Base-by-base conservation (phyloP, 2,329 filamentous ascomycete genomes). In the Graphilbum sp. region DNA sequence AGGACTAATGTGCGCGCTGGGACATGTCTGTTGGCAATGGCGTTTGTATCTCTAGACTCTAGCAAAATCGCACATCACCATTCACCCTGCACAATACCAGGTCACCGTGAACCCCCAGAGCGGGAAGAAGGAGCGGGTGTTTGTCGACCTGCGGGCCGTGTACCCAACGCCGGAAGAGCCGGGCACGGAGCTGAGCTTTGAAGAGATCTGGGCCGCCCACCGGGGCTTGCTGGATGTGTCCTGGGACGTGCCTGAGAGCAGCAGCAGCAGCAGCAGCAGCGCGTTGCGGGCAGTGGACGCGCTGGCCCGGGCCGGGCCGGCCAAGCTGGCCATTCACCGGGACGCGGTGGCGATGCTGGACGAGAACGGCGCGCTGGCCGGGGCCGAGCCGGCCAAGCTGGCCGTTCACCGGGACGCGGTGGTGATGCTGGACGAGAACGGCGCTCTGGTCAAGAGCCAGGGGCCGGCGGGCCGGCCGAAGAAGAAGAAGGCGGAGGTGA, bases 81-180 rank as follows among this genome's bases (percentile, higher is more conserved):
- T 80, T 69, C 60, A 79, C 63, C 70, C 80, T 62, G 68, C 68
- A 27, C 67, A 76, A 52, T 73, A 82, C 56, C 84, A 90, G 64
- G 75, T 86, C 58, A 80, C 80, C 42, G 62, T 85, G 48, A 92
- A 96, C 52, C 75, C 83, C 30, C 74, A 75, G 55, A 92, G 73
- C 38, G 86, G 87, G 41, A 84, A 80, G 59, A 73, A 74, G 50
- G 88, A 96, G 57, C 75, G 81, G 45, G 80, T 95, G 23, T 88
- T 83, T 59, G 86, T 93, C 53, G 77, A 93, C 51, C 66, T 96
- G 37, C 76, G 86, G 54, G 75, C 77, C 24, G 69, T 96, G 25
- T 96, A 96, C 51, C 87, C 86, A 9, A 78, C 79, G 30, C 72
- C 74, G 18, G 71, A 79, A 34, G 70, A 81, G 43, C 68, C 75